Base-by-base conservation (phyloP, 2,329 filamentous ascomycete genomes). In the Beauveria sp. region DNA sequence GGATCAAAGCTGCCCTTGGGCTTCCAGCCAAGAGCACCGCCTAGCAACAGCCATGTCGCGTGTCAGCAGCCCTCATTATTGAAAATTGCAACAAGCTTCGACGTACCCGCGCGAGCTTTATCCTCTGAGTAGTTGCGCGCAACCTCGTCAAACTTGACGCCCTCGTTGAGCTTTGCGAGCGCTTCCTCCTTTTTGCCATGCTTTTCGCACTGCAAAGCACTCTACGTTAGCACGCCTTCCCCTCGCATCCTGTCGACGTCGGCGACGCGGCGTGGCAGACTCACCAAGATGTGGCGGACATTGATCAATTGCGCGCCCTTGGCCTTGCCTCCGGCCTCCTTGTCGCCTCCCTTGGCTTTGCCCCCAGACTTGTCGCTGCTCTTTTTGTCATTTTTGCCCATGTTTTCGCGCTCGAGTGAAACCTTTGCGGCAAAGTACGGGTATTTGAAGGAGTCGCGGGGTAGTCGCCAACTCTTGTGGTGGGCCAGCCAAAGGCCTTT, bases 121-220 rank as follows among this genome's bases (percentile, higher is more conserved):
- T 93, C 89, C 73, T 92, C 89, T 0, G 86, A 90, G 69, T 84
- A 89, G 66, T 86, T 83, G 58, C 83, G 77, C 10, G 89, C 89
- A 6, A 92, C 88, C 53, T 89, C 86, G 67, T 91, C 88, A 69
- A 92, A 93, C 67, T 88, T 90, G 56, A 79, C 79, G 1, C 88
- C 87, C 3, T 79, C 83, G 45, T 80, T 80, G 57, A 93, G 73
- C 74, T 90, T 88, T 61, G 81, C 82, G 18, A 91, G 72, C 0
- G 89, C 89, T 70, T 91, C 86, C 70, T 91, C 88, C 70, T 91
- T 92, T 73, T 87, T 90, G n/a, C 78, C 75, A 70, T 91, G 86
- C 70, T 93, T 93, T 71, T 87, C 86, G 68, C 89, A 92, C 77
- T 86, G 53, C 16, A 14, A 10, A 10, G 3, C 18, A 34, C 20